Evolutionary conservation across 371 early-diverging fungal species (phyloP), one percentile per base, ranked within the genome.

Genomic region (Actinomucor elegans): DNA sequence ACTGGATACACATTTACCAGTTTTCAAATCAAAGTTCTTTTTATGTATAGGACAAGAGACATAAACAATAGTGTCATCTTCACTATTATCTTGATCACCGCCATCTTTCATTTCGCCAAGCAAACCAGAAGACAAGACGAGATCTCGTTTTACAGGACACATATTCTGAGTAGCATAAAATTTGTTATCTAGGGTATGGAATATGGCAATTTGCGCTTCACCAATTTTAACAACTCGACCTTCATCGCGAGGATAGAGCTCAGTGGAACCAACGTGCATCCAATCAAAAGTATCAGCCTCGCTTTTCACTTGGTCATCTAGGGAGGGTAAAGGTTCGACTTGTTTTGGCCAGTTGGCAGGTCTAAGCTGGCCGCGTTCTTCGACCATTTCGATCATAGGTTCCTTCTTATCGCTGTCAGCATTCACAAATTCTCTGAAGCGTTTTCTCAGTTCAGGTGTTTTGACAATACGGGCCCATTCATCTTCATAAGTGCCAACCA

Each of bases 121-220:
- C 21, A 87, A 48, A 27, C 86, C 86, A 7, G 71, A 66, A 18
- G 86, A 75, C 26, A 87, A 67, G n/a, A 87, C 85, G 35, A 87
- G 64, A 24, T 86, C 82, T 40, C 83, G 79, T 59, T 86, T 87
- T 60, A 86, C 82, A 10, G 87, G 84, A 48, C 88, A 87, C 86
- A 87, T 87, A 64, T 86, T 86, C 57, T 86, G 87, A 18, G 85
- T 82, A 23, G 85, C 87, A 55, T 85, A 86, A 79, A 82, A 86
- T 17, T 71, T 59, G 17, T 64, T 72, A 3, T 47, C 21, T 17
- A 41, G 32, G 17, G 66, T 66, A 47, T 61, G 70, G 66, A 81
- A 85, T 0, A 87, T 69, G 0, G 87, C 86, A 26, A 87, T 73
- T 59, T 86, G 87, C 5, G 73, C 71, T 50, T 85, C 72, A 27